Base-by-base conservation (phyloP, 1,284 basidiomycete species). In the Apiotrichum domesticum region DNA sequence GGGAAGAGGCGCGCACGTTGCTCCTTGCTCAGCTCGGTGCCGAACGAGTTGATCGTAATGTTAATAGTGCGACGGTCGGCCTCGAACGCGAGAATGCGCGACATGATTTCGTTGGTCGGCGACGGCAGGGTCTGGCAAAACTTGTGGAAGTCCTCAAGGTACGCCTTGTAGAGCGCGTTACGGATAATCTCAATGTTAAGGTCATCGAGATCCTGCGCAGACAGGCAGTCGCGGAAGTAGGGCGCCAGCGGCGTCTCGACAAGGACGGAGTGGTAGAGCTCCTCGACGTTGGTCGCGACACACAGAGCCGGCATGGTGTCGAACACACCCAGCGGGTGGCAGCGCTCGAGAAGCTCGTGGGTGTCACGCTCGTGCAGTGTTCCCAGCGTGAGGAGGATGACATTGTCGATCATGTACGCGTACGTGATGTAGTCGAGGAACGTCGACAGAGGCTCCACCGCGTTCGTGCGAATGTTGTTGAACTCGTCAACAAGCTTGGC, bases 161-260 rank as follows among this genome's bases (percentile, higher is more conserved):
- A 99, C 13, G 94, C 88, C 78, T 97, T 98, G 84, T 98, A 98
- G 47, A 99, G 87, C n/a, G 95, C 94, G 79, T 98, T 98, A 48
- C 96, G 90, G 77, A 99, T 95, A 78, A 99, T 98, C 80, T 99
- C 96, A 69, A 99, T 98, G 80, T 99, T 98, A 63, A 98, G 85
- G 76, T 98, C 96, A 74, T 98, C 96, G 42, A 99, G 84, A 74
- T 99, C 96, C 37, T 90, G 85, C 7, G 95, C 95, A 32, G 92
- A 89, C 46, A 98, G 82, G 75, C 94, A 97, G 68, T 93, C 88
- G 40, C 90, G 86, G 83, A 99, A 99, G 80, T 98, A 99, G 4
- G 93, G 90, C 1, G 96, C 94, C 33, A 99, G 80, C 0, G 96
- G 95, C 1, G 96, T 98, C 79, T 99, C 96, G 35, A 98, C 93